Evolutionary conservation across 139 green algal genomes (phyloP).

Genomic region (Coelastrella sp.): DNA sequence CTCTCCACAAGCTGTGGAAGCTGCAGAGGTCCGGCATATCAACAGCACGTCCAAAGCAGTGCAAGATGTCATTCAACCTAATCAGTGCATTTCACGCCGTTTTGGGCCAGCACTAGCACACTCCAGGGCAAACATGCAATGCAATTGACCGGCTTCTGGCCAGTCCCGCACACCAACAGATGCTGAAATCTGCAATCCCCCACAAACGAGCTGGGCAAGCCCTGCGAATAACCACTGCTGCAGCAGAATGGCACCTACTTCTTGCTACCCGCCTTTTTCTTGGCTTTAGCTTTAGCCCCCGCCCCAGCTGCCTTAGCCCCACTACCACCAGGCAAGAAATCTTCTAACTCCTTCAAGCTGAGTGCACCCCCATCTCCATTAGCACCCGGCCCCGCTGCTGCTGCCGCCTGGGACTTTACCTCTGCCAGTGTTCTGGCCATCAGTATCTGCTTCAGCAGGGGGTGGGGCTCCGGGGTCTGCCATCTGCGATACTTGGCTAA

Average conservation of each 20-base stretch:
- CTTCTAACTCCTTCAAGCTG: conserved; percentile 6
- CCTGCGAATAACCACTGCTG: background rate
- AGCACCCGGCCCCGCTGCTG: background rate
- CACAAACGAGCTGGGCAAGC: no score
- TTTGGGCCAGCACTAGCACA: no score
- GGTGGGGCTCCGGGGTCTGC: conserved; percentile 16
- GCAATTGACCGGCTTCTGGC: no score
- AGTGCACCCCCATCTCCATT: background rate
- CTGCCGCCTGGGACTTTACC: background rate
- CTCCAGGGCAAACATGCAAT: no score
- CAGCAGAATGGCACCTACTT: background rate
- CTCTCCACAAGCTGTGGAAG: no score
- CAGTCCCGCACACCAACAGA: no score
- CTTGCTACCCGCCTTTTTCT: background rate
- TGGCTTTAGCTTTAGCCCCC: background rate
- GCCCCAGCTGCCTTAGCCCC: background rate
- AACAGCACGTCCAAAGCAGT: no score
- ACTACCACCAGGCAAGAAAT: conserved; percentile 6
- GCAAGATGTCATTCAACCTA: no score
- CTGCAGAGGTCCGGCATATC: no score
- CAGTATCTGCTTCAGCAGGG: background rate
- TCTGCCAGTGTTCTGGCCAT: background rate
- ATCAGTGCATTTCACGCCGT: no score
- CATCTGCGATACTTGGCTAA: background rate
- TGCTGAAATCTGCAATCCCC: no score